Percentiles rank a stretch among this genome's conserved stretches.
These are phyloP conservation scores for Avicennia marina DNA, from an alignment of 257 asterid species.

Conservation along the genomic window DNA sequence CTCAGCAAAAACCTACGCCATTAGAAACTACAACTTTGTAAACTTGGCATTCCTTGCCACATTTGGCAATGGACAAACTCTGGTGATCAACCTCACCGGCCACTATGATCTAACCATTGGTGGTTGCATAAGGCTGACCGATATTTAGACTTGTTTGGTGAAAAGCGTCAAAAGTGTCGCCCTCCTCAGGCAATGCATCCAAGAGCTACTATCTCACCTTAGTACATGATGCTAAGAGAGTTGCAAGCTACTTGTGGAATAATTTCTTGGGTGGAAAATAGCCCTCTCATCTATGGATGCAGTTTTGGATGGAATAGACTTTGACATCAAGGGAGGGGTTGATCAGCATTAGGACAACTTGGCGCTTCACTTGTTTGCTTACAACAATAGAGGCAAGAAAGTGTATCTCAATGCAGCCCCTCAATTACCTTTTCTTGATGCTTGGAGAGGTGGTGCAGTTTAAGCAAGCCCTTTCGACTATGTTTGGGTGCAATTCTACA, in stretches of 20 bases:
- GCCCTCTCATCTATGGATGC: constrained; percentile 25
- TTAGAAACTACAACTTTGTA: constrained; percentile 25
- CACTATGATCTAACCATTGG: constrained; percentile 41
- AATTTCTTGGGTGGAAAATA: constrained; percentile 41
- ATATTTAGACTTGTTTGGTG: constrained; percentile 35
- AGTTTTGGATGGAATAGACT: constrained; percentile 45
- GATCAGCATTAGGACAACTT: too few species aligned
- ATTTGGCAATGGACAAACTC: too few species aligned
- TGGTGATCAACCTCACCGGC: too few species aligned
- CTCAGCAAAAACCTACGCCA: constrained; percentile 32
- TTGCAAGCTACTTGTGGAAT: constrained; percentile 43
- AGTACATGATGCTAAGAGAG: constrained; percentile 30
- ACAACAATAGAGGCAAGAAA: too few species aligned
- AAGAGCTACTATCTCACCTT: constrained; percentile 37
- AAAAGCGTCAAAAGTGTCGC: constrained; percentile 37
- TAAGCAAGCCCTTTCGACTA: too few species aligned
- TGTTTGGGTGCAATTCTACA: constrained; percentile 49
- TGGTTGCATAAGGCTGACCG: constrained; percentile 31
- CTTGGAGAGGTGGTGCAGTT: constrained; percentile 28
- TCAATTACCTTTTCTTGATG: constrained; percentile 43
- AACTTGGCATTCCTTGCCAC: too few species aligned
- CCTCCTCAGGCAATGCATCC: constrained; percentile 37
- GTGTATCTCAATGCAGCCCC: constrained; percentile 41
- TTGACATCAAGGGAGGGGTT: too few species aligned
- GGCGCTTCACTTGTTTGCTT: too few species aligned